Evolutionary conservation across 176 grass and related monocot genomes (phyloP).

Genomic region (Rhynchospora tenuis): DNA sequence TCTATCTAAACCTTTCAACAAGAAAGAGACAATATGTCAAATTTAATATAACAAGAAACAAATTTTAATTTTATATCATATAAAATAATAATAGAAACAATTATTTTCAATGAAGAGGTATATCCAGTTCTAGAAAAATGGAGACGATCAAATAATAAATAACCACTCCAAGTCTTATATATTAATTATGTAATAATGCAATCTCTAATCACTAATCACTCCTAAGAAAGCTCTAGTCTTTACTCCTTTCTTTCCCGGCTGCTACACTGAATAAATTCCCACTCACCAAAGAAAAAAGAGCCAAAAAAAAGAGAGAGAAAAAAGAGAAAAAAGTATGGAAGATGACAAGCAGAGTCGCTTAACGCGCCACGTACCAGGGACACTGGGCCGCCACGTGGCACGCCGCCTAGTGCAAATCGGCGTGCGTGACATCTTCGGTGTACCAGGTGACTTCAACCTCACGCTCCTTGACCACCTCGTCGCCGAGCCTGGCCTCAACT

Average conservation of each 20-base stretch:
- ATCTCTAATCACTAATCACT: neutral
- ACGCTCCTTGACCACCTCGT: conserved; percentile 72
- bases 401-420: conserved; percentile 70
- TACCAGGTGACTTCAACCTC: conserved; percentile 84
- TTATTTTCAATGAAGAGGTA: neutral
- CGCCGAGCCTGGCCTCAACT: conserved; percentile 53
- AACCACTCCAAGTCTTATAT: neutral
- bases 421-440: conserved; percentile 55
- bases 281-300: neutral
- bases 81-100: neutral
- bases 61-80: neutral
- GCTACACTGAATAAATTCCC: neutral
- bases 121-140: neutral
- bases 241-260: neutral
- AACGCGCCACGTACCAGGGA: neutral
- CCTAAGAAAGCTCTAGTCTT: neutral
- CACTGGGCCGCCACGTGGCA: conserved; percentile 59
- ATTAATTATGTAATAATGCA: neutral
- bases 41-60: neutral
- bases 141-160: no score
- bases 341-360: neutral
- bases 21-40: neutral
- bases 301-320: neutral
- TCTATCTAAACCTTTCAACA: neutral
- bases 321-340: neutral